A percentile compares a stretch with the other conserved stretches of the same genome.
Conservation (phyloP, 306 rosid genomes). For the Casuarina glauca region DNA sequence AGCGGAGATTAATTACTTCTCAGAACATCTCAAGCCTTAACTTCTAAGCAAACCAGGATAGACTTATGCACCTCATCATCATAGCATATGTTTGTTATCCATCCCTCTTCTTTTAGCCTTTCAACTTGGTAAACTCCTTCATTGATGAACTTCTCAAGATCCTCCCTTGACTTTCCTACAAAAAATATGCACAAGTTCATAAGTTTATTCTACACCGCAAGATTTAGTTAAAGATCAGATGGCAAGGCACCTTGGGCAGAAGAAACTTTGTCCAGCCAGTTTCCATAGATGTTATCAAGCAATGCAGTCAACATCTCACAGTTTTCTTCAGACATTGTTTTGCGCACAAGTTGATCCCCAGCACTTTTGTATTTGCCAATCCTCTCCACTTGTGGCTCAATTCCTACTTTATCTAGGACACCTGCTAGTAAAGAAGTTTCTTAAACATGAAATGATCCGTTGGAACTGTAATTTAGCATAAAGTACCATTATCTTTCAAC, state of each 20-base stretch:
- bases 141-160: conserved; percentile 69
- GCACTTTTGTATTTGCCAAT: conserved; percentile 94
- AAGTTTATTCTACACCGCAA: conserved; percentile 25
- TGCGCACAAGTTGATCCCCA: conserved; percentile 83
- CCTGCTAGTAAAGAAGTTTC: conserved; percentile 43
- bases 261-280: conserved; percentile 87
- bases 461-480: conserved; percentile 20
- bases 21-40: conserved; percentile 11
- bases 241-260: conserved; percentile 67
- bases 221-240: conserved; percentile 32
- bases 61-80: conserved; percentile 79
- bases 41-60: conserved; percentile 22
- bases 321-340: conserved; percentile 69
- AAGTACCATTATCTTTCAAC: not conserved
- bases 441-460: conserved; percentile 10
- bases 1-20: conserved; percentile 10
- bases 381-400: conserved; percentile 89
- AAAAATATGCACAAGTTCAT: conserved; percentile 25
- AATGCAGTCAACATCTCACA: conserved; percentile 84
- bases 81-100: conserved; percentile 73
- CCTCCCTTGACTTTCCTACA: conserved; percentile 74
- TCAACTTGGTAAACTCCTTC: conserved; percentile 86
- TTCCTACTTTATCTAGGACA: conserved; percentile 77
- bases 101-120: conserved; percentile 82
- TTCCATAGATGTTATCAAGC: conserved; percentile 81